Evolutionary conservation across 257 asterid genomes (phyloP).

Genomic region (Nicotiana otophora): DNA sequence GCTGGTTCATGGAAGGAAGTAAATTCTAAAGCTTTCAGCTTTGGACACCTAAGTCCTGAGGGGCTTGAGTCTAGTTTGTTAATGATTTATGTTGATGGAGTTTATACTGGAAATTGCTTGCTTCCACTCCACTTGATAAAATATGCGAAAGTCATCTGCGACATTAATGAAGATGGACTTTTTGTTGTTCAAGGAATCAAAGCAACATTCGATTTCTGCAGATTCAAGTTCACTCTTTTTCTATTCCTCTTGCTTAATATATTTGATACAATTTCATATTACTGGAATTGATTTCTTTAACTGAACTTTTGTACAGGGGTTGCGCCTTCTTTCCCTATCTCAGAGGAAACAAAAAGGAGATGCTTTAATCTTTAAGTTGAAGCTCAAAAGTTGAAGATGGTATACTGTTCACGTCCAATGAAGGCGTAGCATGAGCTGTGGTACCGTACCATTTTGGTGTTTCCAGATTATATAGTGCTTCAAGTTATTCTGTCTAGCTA

Average conservation of each 20-base stretch:
- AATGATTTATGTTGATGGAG: background rate
- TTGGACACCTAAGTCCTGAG: background rate
- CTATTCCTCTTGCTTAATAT: background rate
- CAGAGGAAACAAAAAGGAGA: background rate
- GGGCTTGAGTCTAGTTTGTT: background rate
- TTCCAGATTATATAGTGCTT: too few species aligned
- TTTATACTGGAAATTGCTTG: background rate
- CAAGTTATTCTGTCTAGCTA: too few species aligned
- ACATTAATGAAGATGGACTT: background rate
- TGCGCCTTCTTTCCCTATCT: background rate
- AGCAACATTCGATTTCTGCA: background rate
- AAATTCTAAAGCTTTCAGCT: background rate
- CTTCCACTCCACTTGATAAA: background rate
- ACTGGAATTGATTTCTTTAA: too few species aligned
- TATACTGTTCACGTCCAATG: too few species aligned
- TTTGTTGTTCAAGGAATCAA: background rate
- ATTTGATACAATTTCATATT: background rate
- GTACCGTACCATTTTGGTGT: too few species aligned
- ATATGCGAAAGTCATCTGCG: conserved; percentile 16
- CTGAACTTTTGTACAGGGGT: background rate
- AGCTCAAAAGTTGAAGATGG: too few species aligned
- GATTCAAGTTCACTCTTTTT: background rate
- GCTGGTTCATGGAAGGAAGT: conserved; percentile 18
- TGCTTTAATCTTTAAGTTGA: background rate
- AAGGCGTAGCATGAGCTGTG: too few species aligned